Conservation (phyloP, 768 basidiomycete species). For the Paxillus rubicundulus region DNA sequence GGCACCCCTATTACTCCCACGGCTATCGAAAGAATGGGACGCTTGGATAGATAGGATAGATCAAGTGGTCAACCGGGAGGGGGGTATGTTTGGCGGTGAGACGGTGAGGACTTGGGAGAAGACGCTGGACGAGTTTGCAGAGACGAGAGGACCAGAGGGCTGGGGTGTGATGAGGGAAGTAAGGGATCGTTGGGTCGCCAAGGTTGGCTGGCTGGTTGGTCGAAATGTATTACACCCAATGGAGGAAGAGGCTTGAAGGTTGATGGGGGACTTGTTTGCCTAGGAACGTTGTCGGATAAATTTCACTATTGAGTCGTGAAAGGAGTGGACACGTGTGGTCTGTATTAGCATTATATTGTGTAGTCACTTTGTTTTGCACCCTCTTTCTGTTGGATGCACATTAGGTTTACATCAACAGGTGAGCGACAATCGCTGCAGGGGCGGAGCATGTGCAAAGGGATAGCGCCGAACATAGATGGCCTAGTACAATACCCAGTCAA, state of each 20-base stretch:
- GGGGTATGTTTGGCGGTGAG: slow-evolving; percentile 78
- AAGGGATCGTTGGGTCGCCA: slow-evolving; percentile 65
- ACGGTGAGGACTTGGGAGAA: slow-evolving; percentile 68
- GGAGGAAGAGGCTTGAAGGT: slow-evolving; percentile 27
- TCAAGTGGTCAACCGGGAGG: slow-evolving; percentile 63
- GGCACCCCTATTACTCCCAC: slow-evolving; percentile 55
- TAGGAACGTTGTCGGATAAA: neutral
- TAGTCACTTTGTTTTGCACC: neutral
- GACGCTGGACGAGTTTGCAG: slow-evolving; percentile 63
- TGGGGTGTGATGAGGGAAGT: slow-evolving; percentile 43
- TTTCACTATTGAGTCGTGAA: slow-evolving; percentile 2
- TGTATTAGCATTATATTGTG: neutral
- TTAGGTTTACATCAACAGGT: too few relatives aligned
- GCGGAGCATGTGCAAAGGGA: too few relatives aligned
- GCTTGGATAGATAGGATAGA: slow-evolving; percentile 75
- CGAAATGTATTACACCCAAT: slow-evolving; percentile 30
- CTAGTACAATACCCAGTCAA: too few relatives aligned
- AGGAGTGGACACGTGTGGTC: slow-evolving; percentile 1
- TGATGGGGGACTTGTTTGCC: slow-evolving; percentile 3
- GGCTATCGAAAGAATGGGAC: slow-evolving; percentile 71
- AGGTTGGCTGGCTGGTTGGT: slow-evolving; percentile 79
- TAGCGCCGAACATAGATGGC: too few relatives aligned
- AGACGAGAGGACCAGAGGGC: slow-evolving; percentile 44
- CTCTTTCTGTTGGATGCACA: too few relatives aligned
- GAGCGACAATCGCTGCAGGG: too few relatives aligned